These are phyloP conservation scores for Tephrocybe sp. DNA, from an alignment of 768 basidiomycete species.

Conservation along the genomic window DNA sequence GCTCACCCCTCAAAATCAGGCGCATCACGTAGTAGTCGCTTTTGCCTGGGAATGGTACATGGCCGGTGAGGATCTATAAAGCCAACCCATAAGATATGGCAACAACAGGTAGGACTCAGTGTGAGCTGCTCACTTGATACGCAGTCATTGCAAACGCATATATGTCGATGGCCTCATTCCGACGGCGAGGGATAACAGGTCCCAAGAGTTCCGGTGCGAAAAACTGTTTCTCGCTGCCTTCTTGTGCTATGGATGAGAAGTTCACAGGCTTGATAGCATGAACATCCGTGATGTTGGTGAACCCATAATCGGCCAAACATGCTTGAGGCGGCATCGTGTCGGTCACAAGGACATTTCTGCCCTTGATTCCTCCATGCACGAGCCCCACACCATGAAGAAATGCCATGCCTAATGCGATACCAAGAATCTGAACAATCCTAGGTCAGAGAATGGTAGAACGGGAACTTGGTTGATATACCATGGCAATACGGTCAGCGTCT, in stretches of 20 bases:
- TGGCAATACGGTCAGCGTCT: not conserved
- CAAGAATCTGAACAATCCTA: not conserved
- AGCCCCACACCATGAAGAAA: conserved; percentile 3
- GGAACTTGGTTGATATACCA: not conserved
- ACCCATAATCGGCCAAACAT: conserved; percentile 3
- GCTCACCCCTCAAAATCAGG: not conserved
- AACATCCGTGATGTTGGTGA: not conserved
- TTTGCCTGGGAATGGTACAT: not conserved
- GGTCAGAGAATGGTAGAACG: not conserved
- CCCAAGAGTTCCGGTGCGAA: conserved; percentile 1
- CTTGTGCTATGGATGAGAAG: not conserved
- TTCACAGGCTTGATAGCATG: not conserved
- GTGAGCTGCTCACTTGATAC: conserved; percentile 4
- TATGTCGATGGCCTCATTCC: conserved; percentile 9
- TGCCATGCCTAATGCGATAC: conserved; percentile 10
- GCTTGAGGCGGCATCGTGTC: not conserved
- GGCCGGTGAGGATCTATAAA: conserved; percentile 9
- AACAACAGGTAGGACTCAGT: not conserved
- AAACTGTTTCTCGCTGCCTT: not conserved
- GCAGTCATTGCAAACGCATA: conserved; percentile 12
- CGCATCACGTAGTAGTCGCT: not conserved
- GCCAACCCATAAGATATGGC: not conserved
- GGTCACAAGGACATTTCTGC: not conserved
- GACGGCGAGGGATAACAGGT: not conserved
- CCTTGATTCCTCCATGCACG: conserved; percentile 4